Evolutionary conservation across 139 green algal genomes (phyloP), one percentile per base, ranked within the genome.

Genomic region (Ettlia oleoabundans): DNA sequence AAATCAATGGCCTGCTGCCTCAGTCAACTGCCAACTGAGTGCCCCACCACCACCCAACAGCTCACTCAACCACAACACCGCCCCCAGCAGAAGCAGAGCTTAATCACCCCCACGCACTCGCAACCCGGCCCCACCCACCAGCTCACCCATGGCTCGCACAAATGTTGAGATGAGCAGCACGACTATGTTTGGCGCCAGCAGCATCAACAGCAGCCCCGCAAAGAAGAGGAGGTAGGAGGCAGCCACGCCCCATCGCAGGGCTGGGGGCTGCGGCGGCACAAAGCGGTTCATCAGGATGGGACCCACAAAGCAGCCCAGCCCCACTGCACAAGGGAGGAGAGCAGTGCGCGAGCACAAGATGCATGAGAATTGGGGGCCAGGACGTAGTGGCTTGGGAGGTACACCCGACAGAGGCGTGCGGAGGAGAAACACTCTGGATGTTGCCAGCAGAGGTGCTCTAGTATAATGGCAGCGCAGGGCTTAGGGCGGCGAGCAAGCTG

Each of bases 241-340:
- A 26, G 43, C 82, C 13, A 66, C 47, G 21, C 68, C 82, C 58
- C 82, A 82, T 38, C 82, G 43, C 64, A 90, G 64, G 7, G 72
- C 15, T 1, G 19, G 32, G 13, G 52, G 28, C 32, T 3, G 5
- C 9, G 78, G 78, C 33, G 68, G 26, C 6, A 83, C 77, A 35
- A 87, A n/a, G 22, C 30, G 32, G 74, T 90, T 91, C 35, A 86
- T 75, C 30, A 82, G 13, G n/a, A 91, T 24, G 3, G 88, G 86
- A 0, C 88, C 88, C 26, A 91, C 47, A 43, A 91, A 86, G 62
- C 86, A 91, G 41, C 78, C 88, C 10, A 90, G 26, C 15, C 88
- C 88, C 19, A 92, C 84, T 69, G 74, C 40, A 22, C 33, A 22
- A 58, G 67, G 26, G 67, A 2, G 67, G 8, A 15, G 35, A 30